These are phyloP conservation scores for Alternaria tenuissima DNA, from an alignment of 2,329 filamentous ascomycete species.

Conservation along the genomic window DNA sequence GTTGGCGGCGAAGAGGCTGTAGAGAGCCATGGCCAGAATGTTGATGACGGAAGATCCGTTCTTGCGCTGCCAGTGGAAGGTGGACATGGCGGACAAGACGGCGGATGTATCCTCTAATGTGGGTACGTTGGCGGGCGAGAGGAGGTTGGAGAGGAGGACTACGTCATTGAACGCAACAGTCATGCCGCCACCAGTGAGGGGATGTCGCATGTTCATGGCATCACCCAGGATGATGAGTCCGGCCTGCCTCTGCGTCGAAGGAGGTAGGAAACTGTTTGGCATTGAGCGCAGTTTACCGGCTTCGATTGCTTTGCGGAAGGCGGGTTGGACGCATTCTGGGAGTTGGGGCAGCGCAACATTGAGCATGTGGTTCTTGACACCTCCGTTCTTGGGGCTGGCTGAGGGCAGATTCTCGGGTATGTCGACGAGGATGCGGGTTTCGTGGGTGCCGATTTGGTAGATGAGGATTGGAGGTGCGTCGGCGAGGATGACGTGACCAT, in stretches of 20 bases:
- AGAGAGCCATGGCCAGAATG: conserved; percentile 94
- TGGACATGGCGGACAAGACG: conserved; percentile 72
- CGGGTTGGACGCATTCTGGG: conserved; percentile 74
- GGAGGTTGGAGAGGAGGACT: conserved; percentile 75
- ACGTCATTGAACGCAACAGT: conserved; percentile 96
- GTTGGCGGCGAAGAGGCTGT: conserved; percentile 88
- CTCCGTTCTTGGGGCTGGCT: conserved; percentile 76
- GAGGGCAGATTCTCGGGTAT: conserved; percentile 79
- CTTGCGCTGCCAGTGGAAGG: conserved; percentile 91
- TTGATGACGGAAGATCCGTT: conserved; percentile 87
- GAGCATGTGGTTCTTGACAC: conserved; percentile 82
- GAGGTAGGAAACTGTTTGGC: conserved; percentile 94
- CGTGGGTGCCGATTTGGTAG: conserved; percentile 95
- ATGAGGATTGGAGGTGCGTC: conserved; percentile 81
- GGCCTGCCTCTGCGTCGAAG: conserved; percentile 73
- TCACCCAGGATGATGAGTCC: conserved; percentile 88
- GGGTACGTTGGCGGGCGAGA: conserved; percentile 74
- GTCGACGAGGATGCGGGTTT: conserved; percentile 90
- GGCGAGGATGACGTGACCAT: conserved; percentile 88
- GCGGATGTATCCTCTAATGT: conserved; percentile 71
- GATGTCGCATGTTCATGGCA: conserved; percentile 99
- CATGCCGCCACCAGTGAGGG: conserved; percentile 96
- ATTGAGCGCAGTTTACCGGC: conserved; percentile 83
- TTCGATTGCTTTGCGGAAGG: conserved; percentile 78
- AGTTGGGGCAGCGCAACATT: conserved; percentile 82